Evolutionary conservation across 306 rosid genomes (phyloP).

Genomic region (Prunus davidiana): DNA sequence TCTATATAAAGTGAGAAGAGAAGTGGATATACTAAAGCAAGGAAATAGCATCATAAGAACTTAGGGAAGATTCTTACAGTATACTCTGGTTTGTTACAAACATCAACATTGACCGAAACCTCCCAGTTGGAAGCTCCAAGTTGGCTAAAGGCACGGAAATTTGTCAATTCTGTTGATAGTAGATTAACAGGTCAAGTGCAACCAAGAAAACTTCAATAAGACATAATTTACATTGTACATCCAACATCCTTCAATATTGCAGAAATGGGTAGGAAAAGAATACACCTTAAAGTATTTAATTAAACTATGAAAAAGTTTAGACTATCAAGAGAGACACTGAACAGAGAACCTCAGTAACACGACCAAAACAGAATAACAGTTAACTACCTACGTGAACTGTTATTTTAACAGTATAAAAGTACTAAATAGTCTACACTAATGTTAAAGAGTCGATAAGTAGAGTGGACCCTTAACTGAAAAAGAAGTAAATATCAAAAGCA

Average conservation of each 20-base stretch:
- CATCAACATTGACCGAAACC: constrained; percentile 6
- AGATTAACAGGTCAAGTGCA: neutral
- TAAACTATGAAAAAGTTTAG: neutral
- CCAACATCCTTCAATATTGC: neutral
- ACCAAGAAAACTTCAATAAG: neutral
- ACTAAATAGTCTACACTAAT: neutral
- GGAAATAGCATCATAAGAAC: constrained; percentile 1
- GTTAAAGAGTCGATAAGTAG: neutral
- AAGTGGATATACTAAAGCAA: neutral
- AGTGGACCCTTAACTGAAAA: neutral
- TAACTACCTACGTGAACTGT: neutral
- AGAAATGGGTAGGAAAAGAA: neutral
- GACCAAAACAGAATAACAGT: neutral
- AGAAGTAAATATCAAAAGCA: neutral
- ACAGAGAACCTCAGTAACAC: neutral
- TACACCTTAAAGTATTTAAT: neutral
- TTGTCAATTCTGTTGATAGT: constrained; percentile 18
- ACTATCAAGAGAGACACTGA: neutral
- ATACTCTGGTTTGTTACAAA: neutral
- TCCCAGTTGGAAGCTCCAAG: constrained; percentile 3
- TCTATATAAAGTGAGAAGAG: neutral
- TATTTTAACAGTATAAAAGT: too few relatives aligned
- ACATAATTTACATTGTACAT: neutral
- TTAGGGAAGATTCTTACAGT: constrained; percentile 10
- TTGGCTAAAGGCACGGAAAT: neutral